phyloP scores from a whole-genome alignment of 1,139 yeast genomes.

The Debaryomyces udenii region DNA sequence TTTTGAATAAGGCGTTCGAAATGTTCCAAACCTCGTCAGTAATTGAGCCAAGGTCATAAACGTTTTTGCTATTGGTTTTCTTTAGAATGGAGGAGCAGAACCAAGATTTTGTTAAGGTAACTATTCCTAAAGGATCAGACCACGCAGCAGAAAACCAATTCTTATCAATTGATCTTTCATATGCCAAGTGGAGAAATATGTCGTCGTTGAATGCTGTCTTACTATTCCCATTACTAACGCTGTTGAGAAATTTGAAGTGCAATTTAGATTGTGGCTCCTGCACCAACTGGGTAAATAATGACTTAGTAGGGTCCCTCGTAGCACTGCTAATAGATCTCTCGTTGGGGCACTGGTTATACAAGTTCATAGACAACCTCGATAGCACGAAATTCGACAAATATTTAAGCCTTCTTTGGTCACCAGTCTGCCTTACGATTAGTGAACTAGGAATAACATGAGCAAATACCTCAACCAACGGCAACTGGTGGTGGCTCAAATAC shows the following conservation, averaged over 20 bases:
- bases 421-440: constrained; percentile 41
- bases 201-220: constrained; percentile 52
- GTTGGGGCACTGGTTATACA: constrained; percentile 64
- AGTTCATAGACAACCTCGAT: constrained; percentile 55
- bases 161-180: constrained; percentile 77
- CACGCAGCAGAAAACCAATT: constrained; percentile 88
- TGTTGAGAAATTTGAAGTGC: constrained; percentile 53
- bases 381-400: constrained; percentile 53
- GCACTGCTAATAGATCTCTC: constrained; percentile 12
- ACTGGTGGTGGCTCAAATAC: constrained; percentile 40
- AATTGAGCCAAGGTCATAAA: constrained; percentile 35
- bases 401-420: constrained; percentile 43
- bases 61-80: constrained; percentile 12
- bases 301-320: constrained; percentile 17
- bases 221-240: constrained; percentile 25
- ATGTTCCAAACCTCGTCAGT: constrained; percentile 46
- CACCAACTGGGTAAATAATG: constrained; percentile 45
- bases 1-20: constrained; percentile 40
- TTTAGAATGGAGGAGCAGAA: constrained; percentile 37
- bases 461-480: constrained; percentile 49
- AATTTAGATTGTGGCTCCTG: constrained; percentile 50
- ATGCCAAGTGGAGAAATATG: constrained; percentile 80
- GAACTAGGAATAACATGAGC: constrained; percentile 62
- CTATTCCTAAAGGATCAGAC: constrained; percentile 81
- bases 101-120: constrained; percentile 70